phyloP scores from a whole-genome alignment of 2,329 filamentous ascomycete species.

The Sporothrix brasiliensis region DNA sequence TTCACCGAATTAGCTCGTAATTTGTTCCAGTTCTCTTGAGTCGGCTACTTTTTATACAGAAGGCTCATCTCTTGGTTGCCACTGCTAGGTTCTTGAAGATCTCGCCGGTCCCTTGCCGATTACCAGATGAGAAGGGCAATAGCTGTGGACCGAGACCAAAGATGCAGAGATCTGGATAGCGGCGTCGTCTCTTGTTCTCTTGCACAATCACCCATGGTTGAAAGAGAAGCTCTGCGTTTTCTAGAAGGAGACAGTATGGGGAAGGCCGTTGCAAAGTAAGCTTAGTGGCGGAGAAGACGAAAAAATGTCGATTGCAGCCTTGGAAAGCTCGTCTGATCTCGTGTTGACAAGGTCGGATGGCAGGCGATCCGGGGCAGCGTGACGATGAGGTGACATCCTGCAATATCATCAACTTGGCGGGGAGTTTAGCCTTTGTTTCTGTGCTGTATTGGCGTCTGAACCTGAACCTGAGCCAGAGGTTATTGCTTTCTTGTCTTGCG shows the following conservation, averaged over 20 bases:
- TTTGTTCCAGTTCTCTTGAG: neutral
- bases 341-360: neutral
- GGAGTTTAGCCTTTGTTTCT: slow-evolving; percentile 15
- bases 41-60: neutral
- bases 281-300: neutral
- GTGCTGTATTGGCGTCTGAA: neutral
- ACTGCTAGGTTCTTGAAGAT: slow-evolving; percentile 5
- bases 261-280: neutral
- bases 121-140: neutral
- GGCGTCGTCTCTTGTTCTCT: slow-evolving; percentile 2
- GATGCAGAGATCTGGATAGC: slow-evolving; percentile 1
- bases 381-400: neutral
- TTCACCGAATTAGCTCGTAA: neutral
- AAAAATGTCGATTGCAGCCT: neutral
- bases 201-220: slow-evolving; percentile 15
- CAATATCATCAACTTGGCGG: neutral
- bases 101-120: slow-evolving; percentile 15
- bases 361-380: slow-evolving; percentile 2
- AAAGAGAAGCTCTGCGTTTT: neutral
- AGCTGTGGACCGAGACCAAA: slow-evolving; percentile 7
- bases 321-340: slow-evolving; percentile 11
- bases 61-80: neutral
- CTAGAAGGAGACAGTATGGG: slow-evolving; percentile 16
- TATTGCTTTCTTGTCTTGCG: too few relatives aligned
- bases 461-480: neutral